Percentiles rank a stretch among this genome's conserved stretches.
Evolutionary conservation across 345 rosid species (phyloP).

Genomic region (Sapria himalayana): DNA sequence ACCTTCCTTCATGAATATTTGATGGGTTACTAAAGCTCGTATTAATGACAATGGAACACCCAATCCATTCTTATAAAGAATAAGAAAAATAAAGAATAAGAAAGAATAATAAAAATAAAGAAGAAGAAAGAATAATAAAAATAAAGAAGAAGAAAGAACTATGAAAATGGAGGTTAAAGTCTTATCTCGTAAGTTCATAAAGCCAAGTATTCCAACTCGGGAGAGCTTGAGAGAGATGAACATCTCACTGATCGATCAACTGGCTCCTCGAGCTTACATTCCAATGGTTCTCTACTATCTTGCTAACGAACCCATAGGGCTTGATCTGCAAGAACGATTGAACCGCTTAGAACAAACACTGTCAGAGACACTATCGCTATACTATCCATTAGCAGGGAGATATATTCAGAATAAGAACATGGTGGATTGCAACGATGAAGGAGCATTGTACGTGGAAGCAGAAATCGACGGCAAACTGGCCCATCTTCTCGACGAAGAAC

Average conservation of each 20-base stretch:
- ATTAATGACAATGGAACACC: no score
- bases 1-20: no score
- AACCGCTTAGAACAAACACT: conserved; percentile 5
- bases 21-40: no score
- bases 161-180: conserved; percentile 9
- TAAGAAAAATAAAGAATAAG: no score
- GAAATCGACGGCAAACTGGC: conserved; percentile 3
- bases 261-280: conserved; percentile 9
- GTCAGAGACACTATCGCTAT: conserved; percentile 7
- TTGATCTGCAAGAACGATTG: neutral
- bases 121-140: no score
- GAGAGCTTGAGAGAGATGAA: conserved; percentile 1
- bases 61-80: no score
- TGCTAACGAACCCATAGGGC: neutral
- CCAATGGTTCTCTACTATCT: conserved; percentile 14
- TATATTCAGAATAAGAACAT: conserved; percentile 1
- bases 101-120: no score
- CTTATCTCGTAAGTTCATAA: conserved; percentile 10
- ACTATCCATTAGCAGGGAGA: conserved; percentile 18
- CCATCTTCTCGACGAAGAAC: conserved; percentile 8
- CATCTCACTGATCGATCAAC: conserved; percentile 12
- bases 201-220: conserved; percentile 10
- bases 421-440: conserved; percentile 14
- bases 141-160: no score
- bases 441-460: conserved; percentile 12